A percentile compares a stretch with the other conserved stretches of the same genome.
These are phyloP conservation scores for Kodamaea neixiangensis DNA, from an alignment of 805 yeast species.

Conservation along the genomic window DNA sequence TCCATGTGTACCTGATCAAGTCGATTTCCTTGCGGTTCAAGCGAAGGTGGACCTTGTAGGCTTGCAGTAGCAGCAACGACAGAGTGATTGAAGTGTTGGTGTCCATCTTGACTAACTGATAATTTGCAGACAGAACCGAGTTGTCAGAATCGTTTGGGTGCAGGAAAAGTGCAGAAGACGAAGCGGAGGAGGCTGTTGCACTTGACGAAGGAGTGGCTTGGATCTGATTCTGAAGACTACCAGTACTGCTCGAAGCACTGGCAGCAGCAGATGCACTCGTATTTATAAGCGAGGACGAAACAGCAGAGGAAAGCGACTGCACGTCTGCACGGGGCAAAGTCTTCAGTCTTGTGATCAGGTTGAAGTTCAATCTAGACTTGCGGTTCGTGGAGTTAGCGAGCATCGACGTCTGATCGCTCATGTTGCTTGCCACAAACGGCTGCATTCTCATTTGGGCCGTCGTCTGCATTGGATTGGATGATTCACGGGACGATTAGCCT, in stretches of 20 bases:
- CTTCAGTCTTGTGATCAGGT: conserved; percentile 12
- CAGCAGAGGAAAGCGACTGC: background rate
- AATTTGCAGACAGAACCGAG: conserved; percentile 14
- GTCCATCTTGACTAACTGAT: conserved; percentile 20
- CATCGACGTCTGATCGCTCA: conserved; percentile 9
- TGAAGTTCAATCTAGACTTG: conserved; percentile 15
- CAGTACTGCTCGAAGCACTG: background rate
- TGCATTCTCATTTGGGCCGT: conserved; percentile 17
- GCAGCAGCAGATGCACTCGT: background rate
- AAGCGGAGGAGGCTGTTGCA: no score
- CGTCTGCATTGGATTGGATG: conserved; percentile 11
- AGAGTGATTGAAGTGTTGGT: conserved; percentile 17
- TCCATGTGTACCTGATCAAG: conserved; percentile 49
- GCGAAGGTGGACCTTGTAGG: conserved; percentile 19
- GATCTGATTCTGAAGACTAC: background rate
- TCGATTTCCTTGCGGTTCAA: conserved; percentile 43
- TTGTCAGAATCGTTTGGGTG: conserved; percentile 10
- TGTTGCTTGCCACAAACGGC: conserved; percentile 2
- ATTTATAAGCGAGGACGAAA: background rate
- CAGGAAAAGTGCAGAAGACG: conserved; percentile 9
- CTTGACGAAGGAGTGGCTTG: background rate
- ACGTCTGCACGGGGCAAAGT: conserved; percentile 11
- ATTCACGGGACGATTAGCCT: background rate
- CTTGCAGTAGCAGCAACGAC: conserved; percentile 15
- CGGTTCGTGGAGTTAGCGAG: conserved; percentile 8